Percentiles rank a stretch among this genome's conserved stretches.
These are phyloP conservation scores for Mycena metata DNA, from an alignment of 768 basidiomycete species.

Conservation along the genomic window DNA sequence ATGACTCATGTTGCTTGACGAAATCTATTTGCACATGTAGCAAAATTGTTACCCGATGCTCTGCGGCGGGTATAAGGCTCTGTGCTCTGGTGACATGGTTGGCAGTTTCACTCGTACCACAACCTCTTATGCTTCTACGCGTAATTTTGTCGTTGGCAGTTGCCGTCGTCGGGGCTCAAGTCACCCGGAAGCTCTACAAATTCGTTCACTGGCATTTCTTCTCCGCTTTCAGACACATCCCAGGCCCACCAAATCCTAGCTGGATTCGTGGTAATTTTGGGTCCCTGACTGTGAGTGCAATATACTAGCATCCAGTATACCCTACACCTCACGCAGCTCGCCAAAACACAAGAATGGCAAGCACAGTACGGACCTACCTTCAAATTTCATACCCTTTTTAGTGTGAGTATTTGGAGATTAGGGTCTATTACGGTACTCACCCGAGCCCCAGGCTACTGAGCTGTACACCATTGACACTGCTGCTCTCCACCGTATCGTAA, in stretches of 20 bases:
- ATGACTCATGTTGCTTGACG: too few relatives aligned
- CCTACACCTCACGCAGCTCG: too few relatives aligned
- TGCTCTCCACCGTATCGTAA: constrained; percentile 20
- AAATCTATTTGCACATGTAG: too few relatives aligned
- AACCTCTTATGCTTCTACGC: background rate
- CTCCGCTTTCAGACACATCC: constrained; percentile 1
- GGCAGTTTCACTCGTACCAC: too few relatives aligned
- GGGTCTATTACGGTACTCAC: background rate
- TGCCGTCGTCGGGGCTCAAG: background rate
- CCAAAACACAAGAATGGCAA: constrained; percentile 9
- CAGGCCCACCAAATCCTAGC: background rate
- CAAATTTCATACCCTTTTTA: constrained; percentile 5
- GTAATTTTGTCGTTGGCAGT: background rate
- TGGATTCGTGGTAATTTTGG: background rate
- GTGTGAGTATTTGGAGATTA: background rate
- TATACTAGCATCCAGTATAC: too few relatives aligned
- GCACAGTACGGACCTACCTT: constrained; percentile 6
- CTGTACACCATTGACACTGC: constrained; percentile 21
- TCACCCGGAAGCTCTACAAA: background rate
- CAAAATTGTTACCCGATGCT: too few relatives aligned
- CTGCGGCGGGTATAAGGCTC: too few relatives aligned
- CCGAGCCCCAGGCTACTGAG: background rate
- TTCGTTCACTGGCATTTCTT: background rate
- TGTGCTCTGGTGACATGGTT: too few relatives aligned
- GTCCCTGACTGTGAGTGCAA: too few relatives aligned